A percentile compares a stretch with the other conserved stretches of the same genome.
Conservation (phyloP, 2,329 filamentous ascomycete genomes). For the Paraphaeosphaeria sporulosa region DNA sequence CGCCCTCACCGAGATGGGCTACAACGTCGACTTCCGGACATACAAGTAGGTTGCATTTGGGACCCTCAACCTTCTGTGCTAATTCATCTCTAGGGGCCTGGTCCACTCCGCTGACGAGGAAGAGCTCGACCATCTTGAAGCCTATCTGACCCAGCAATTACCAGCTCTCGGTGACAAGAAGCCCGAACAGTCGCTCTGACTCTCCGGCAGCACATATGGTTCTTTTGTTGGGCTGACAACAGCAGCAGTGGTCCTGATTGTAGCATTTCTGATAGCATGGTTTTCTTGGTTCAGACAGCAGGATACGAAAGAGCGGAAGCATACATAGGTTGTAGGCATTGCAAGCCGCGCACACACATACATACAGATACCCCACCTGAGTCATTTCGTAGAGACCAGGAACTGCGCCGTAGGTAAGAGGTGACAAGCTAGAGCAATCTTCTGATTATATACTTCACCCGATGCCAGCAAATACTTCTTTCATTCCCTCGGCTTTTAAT, state of each 20-base stretch:
- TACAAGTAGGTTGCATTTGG: slow-evolving; percentile 67
- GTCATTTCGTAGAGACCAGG: too few relatives aligned
- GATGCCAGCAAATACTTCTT: too few relatives aligned
- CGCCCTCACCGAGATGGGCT: slow-evolving; percentile 72
- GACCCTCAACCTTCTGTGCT: slow-evolving; percentile 3
- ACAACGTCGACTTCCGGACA: slow-evolving; percentile 76
- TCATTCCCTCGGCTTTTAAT: too few relatives aligned
- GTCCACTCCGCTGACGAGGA: slow-evolving; percentile 77
- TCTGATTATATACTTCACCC: too few relatives aligned
- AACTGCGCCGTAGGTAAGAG: too few relatives aligned
- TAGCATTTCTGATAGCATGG: slow-evolving; percentile 35
- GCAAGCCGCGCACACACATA: not conserved
- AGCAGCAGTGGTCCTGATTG: slow-evolving; percentile 32
- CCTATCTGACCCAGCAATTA: slow-evolving; percentile 63
- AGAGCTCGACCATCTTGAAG: slow-evolving; percentile 84
- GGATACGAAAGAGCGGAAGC: not conserved
- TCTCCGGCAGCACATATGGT: slow-evolving; percentile 17
- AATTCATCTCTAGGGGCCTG: slow-evolving; percentile 62
- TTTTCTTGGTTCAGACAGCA: slow-evolving; percentile 33
- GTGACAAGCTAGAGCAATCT: too few relatives aligned
- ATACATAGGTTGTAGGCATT: not conserved
- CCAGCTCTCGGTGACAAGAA: slow-evolving; percentile 54
- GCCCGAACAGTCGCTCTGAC: slow-evolving; percentile 44
- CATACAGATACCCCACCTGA: too few relatives aligned
- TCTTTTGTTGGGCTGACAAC: slow-evolving; percentile 26